Conservation (phyloP, 2,329 filamentous ascomycete species). For the Fusarium aywerte region DNA sequence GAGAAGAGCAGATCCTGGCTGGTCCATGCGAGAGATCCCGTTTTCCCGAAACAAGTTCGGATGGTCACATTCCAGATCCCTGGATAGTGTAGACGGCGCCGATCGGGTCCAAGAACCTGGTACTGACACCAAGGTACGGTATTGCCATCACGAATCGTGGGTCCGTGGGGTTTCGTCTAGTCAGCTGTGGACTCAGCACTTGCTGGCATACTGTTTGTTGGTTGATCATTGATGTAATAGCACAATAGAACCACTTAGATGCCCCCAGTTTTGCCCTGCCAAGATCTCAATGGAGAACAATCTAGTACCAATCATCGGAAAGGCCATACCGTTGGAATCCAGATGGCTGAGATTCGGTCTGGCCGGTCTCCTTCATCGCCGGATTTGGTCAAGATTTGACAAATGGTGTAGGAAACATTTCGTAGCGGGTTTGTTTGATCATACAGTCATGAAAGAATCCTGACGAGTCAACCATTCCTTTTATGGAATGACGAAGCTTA, state of each 20-base stretch:
- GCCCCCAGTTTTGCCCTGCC: background rate
- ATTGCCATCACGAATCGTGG: slow-evolving; percentile 5
- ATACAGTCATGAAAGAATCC: slow-evolving; percentile 1
- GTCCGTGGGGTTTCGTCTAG: background rate
- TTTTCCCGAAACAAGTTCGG: slow-evolving; percentile 21
- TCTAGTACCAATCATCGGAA: background rate
- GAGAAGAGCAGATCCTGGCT: slow-evolving; percentile 6
- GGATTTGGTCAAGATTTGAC: slow-evolving; percentile 37
- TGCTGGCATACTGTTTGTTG: slow-evolving; percentile 12
- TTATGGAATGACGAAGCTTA: background rate
- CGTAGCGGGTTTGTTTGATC: background rate
- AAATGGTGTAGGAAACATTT: slow-evolving; percentile 8
- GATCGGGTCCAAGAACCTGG: slow-evolving; percentile 4
- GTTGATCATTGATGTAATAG: background rate
- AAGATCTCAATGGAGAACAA: background rate
- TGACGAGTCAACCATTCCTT: background rate
- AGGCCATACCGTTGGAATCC: slow-evolving; percentile 3
- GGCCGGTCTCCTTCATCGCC: slow-evolving; percentile 22
- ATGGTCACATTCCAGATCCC: slow-evolving; percentile 31
- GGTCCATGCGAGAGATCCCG: slow-evolving; percentile 4
- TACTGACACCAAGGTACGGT: slow-evolving; percentile 1
- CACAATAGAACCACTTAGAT: background rate
- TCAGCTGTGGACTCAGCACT: slow-evolving; percentile 14
- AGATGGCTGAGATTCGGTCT: slow-evolving; percentile 27
- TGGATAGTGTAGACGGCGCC: background rate